Conservation (phyloP, 805 yeast genomes). For the Wickerhamomyces chambardii region DNA sequence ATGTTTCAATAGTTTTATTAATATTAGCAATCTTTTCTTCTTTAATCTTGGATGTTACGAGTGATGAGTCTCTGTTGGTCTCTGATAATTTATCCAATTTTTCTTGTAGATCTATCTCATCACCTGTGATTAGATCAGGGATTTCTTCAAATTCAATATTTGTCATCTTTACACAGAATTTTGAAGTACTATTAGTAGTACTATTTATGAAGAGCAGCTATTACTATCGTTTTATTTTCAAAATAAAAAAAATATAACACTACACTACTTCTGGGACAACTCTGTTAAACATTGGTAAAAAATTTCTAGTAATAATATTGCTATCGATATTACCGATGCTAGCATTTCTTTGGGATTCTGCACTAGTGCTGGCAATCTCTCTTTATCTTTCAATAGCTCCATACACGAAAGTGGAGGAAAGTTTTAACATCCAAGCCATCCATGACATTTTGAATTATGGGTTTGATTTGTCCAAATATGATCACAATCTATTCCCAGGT, state of each 20-base stretch:
- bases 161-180: too few relatives aligned
- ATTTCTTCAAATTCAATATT: constrained; percentile 6
- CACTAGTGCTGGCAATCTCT: constrained; percentile 36
- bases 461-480: constrained; percentile 36
- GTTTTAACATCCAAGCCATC: constrained; percentile 83
- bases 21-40: constrained; percentile 9
- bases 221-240: too few relatives aligned
- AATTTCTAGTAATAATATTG: too few relatives aligned
- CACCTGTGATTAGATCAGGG: constrained; percentile 18
- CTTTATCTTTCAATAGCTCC: constrained; percentile 56
- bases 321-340: too few relatives aligned
- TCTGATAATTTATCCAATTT: constrained; percentile 7
- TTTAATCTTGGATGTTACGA: too few relatives aligned
- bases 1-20: constrained; percentile 4
- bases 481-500: constrained; percentile 79
- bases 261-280: too few relatives aligned
- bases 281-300: too few relatives aligned
- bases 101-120: constrained; percentile 11
- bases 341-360: constrained; percentile 18
- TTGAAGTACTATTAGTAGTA: too few relatives aligned
- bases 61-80: constrained; percentile 4
- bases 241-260: too few relatives aligned
- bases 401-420: constrained; percentile 88
- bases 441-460: constrained; percentile 75
- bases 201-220: too few relatives aligned